Percentiles rank a stretch among this genome's conserved stretches.
phyloP scores from a whole-genome alignment of 805 yeast species.

The Lachancea sp. region DNA sequence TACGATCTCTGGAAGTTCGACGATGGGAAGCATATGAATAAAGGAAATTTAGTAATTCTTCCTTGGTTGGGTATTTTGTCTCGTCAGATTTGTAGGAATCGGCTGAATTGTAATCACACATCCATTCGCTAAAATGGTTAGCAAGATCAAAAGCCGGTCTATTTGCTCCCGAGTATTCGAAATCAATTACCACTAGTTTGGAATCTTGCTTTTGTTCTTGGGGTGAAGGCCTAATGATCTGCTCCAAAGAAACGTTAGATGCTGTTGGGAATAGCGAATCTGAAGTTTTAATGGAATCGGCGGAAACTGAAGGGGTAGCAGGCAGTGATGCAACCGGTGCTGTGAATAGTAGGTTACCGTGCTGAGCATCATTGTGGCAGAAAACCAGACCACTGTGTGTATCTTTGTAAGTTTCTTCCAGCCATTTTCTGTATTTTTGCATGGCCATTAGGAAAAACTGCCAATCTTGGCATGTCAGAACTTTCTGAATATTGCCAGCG shows the following conservation, averaged over 20 bases:
- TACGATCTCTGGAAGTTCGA: conserved; percentile 24
- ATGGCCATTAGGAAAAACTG: conserved; percentile 44
- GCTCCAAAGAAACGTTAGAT: conserved; percentile 26
- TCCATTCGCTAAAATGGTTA: conserved; percentile 95
- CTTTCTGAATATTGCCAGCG: conserved; percentile 32
- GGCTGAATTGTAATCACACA: conserved; percentile 71
- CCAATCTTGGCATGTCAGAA: conserved; percentile 39
- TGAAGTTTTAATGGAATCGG: conserved; percentile 14
- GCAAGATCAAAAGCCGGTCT: conserved; percentile 85
- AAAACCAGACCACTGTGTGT: conserved; percentile 55
- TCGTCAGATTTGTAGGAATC: conserved; percentile 44
- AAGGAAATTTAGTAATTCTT: conserved; percentile 64
- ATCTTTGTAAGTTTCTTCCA: conserved; percentile 35
- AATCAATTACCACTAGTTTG: conserved; percentile 87
- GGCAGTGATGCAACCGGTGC: conserved; percentile 40
- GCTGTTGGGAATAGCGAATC: conserved; percentile 26
- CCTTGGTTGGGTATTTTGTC: conserved; percentile 56
- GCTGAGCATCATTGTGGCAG: conserved; percentile 95
- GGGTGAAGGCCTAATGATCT: conserved; percentile 32
- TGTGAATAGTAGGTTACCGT: conserved; percentile 79
- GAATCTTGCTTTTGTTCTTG: conserved; percentile 49
- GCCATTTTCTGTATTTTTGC: conserved; percentile 53
- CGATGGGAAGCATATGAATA: conserved; percentile 68
- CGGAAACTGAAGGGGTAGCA: conserved; percentile 9
- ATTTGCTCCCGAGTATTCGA: conserved; percentile 91